These are phyloP conservation scores for Tricholomella constricta DNA, from an alignment of 768 basidiomycete genomes.

Conservation along the genomic window DNA sequence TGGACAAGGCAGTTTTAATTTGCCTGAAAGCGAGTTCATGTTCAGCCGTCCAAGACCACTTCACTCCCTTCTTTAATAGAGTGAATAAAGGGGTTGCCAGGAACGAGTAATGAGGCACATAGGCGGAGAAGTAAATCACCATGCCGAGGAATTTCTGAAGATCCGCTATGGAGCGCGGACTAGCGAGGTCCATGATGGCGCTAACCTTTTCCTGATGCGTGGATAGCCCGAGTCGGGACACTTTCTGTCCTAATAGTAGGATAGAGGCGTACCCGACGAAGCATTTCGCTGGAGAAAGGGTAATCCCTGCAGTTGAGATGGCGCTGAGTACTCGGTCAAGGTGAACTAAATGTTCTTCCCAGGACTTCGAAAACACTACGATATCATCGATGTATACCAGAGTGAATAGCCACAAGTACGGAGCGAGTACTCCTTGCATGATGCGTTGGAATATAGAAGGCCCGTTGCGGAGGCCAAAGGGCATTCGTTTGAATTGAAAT, in stretches of 20 bases:
- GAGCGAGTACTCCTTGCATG: too few species aligned
- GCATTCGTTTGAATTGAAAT: too few species aligned
- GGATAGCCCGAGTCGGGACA: too few species aligned
- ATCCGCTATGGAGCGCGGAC: slow-evolving; percentile 33
- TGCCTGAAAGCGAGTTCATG: slow-evolving; percentile 30
- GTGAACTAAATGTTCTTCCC: too few species aligned
- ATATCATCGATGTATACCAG: slow-evolving; percentile 47
- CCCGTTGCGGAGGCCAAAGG: too few species aligned
- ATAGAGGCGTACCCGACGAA: too few species aligned
- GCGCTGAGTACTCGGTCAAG: slow-evolving; percentile 30
- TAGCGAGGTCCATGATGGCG: slow-evolving; percentile 31
- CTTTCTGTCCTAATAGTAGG: too few species aligned
- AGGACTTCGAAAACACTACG: too few species aligned
- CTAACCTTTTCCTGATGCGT: slow-evolving; percentile 39
- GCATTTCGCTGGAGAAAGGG: too few species aligned
- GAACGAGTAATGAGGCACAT: slow-evolving; percentile 37
- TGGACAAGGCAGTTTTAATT: slow-evolving; percentile 28
- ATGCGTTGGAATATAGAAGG: slow-evolving; percentile 36
- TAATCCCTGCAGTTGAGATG: slow-evolving; percentile 27
- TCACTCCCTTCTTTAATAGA: slow-evolving; percentile 29
- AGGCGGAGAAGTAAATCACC: slow-evolving; percentile 38
- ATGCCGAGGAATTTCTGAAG: too few species aligned
- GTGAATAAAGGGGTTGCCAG: too few species aligned
- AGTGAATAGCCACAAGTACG: too few species aligned
- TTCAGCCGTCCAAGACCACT: slow-evolving; percentile 23